Conservation (phyloP, 345 rosid genomes). For the Citrus unshiu region DNA sequence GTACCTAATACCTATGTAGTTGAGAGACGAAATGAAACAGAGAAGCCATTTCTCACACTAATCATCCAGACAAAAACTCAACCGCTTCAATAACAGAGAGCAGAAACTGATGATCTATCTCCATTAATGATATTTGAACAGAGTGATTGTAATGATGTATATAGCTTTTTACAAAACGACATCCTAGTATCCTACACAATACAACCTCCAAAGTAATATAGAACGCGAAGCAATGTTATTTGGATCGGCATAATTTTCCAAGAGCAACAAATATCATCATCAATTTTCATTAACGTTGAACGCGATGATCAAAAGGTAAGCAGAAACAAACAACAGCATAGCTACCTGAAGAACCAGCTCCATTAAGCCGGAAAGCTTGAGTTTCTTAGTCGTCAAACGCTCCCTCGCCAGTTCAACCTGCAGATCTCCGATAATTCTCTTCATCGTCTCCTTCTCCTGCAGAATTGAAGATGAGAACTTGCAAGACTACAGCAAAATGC, state of each 20-base stretch:
- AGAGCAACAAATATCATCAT: too few relatives aligned
- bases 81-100: not conserved
- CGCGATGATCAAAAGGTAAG: constrained; percentile 17
- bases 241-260: not conserved
- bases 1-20: too few relatives aligned
- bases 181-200: too few relatives aligned
- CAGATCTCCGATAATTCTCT: constrained; percentile 16
- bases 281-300: not conserved
- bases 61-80: not conserved
- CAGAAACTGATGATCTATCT: too few relatives aligned
- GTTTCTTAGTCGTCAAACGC: constrained; percentile 21
- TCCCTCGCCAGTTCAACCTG: constrained; percentile 27
- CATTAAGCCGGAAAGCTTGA: constrained; percentile 20
- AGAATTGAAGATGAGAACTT: not conserved
- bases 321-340: constrained; percentile 5
- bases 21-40: not conserved
- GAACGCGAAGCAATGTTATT: not conserved
- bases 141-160: too few relatives aligned
- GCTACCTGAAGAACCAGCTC: constrained; percentile 26
- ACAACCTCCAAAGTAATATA: too few relatives aligned
- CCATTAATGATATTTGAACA: too few relatives aligned
- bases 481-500: not conserved
- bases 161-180: too few relatives aligned
- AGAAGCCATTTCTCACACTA: not conserved
- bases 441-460: constrained; percentile 20